phyloP scores from a whole-genome alignment of 1,284 basidiomycete species.

The Boletellus dicymbophilus region DNA sequence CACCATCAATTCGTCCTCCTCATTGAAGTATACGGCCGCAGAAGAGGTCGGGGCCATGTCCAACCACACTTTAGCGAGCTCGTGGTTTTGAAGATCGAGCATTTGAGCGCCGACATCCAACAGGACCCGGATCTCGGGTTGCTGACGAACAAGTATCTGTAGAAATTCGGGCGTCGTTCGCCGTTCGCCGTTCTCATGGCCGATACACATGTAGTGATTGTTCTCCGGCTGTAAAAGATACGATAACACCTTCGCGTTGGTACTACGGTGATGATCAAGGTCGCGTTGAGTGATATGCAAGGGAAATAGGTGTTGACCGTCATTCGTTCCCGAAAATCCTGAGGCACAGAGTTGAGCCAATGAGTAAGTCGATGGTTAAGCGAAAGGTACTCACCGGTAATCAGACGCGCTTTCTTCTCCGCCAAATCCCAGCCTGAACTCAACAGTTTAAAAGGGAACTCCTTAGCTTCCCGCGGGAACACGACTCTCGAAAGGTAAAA shows the following conservation, averaged over 20 bases:
- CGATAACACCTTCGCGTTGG: conserved; percentile 50
- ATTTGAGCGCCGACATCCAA: conserved; percentile 61
- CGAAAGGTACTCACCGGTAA: conserved; percentile 15
- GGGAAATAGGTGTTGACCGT: conserved; percentile 50
- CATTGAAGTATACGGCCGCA: conserved; percentile 52
- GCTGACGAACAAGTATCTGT: conserved; percentile 32
- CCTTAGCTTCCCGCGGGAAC: conserved; percentile 49
- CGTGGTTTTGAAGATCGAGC: conserved; percentile 47
- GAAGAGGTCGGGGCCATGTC: conserved; percentile 26
- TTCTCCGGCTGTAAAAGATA: conserved; percentile 49
- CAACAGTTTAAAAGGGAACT: conserved; percentile 45
- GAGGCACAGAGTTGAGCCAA: conserved; percentile 10
- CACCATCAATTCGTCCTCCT: conserved; percentile 44
- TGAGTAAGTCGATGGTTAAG: too few species aligned
- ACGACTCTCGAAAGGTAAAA: conserved; percentile 47
- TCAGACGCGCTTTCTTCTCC: conserved; percentile 24
- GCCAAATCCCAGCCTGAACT: neutral
- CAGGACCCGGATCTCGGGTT: conserved; percentile 44
- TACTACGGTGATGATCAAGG: conserved; percentile 42
- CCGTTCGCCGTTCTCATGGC: conserved; percentile 20
- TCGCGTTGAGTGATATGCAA: conserved; percentile 46
- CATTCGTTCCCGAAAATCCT: conserved; percentile 65
- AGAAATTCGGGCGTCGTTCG: conserved; percentile 38
- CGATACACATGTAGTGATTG: conserved; percentile 34
- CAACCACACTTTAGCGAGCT: conserved; percentile 46